These are phyloP conservation scores for Alternaria angustiovoidea DNA, from an alignment of 2,329 filamentous ascomycete genomes.

Conservation along the genomic window DNA sequence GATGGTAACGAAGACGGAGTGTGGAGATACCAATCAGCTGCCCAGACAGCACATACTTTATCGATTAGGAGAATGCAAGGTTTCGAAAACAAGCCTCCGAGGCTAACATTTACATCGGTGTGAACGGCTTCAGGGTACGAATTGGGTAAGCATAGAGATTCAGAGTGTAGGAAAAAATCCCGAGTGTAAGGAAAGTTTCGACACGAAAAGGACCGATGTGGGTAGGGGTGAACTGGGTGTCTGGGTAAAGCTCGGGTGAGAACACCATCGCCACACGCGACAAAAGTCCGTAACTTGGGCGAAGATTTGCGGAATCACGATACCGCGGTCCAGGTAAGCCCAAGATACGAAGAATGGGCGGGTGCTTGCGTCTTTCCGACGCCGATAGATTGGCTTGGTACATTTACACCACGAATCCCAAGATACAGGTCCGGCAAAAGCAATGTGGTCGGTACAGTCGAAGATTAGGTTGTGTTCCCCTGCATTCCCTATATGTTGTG, in stretches of 20 bases:
- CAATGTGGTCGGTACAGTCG: not conserved
- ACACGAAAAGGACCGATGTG: constrained; percentile 15
- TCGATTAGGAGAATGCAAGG: constrained; percentile 7
- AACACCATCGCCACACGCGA: not conserved
- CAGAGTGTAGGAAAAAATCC: not conserved
- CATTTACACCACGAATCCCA: not conserved
- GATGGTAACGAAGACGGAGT: not conserved
- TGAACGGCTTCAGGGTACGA: constrained; percentile 13
- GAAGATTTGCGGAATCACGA: constrained; percentile 10
- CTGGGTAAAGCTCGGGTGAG: constrained; percentile 9
- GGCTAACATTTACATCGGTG: constrained; percentile 2
- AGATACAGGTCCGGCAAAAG: not conserved
- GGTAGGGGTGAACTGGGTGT: constrained; percentile 6
- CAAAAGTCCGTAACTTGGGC: constrained; percentile 9
- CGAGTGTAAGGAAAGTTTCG: constrained; percentile 11
- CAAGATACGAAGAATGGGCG: not conserved
- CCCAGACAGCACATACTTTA: constrained; percentile 9
- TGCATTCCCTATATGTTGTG: not conserved
- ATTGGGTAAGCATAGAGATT: constrained; percentile 14
- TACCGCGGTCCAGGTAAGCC: constrained; percentile 8
- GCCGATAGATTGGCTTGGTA: not conserved
- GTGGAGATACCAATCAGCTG: not conserved
- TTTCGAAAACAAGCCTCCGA: constrained; percentile 7
- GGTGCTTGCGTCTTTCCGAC: not conserved
- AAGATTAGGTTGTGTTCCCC: not conserved